Percentiles rank a stretch among this genome's conserved stretches.
These are phyloP conservation scores for Trypanosoma scelopori DNA, from an alignment of 208 protist species.

Conservation along the genomic window DNA sequence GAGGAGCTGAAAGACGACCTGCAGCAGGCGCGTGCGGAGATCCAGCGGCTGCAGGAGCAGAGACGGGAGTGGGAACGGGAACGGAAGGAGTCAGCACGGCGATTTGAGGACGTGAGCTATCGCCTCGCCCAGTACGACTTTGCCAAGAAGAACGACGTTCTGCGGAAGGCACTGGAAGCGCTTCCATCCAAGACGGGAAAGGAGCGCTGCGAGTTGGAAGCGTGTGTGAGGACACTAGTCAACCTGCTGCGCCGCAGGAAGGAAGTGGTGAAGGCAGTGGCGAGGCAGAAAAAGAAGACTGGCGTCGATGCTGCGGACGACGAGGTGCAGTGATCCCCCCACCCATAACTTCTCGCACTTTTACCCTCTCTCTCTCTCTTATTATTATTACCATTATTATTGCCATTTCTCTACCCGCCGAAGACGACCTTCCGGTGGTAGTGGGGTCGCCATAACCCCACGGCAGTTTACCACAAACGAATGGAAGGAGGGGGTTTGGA, in stretches of 20 bases:
- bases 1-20: constrained; percentile 35
- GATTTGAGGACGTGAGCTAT: constrained; percentile 72
- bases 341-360: too few species aligned
- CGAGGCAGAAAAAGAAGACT: constrained; percentile 14
- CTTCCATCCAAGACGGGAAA: constrained; percentile 44
- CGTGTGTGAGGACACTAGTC: constrained; percentile 47
- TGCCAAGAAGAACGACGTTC: constrained; percentile 46
- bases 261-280: constrained; percentile 50
- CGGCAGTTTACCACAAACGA: too few species aligned
- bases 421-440: too few species aligned
- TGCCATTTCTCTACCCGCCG: too few species aligned
- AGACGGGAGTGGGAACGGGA: constrained; percentile 32
- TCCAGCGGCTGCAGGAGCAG: constrained; percentile 2
- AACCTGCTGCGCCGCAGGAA: constrained; percentile 56
- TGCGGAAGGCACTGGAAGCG: constrained; percentile 50
- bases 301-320: background rate
- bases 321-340: background rate
- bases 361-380: too few species aligned
- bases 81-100: constrained; percentile 35
- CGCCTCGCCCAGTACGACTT: constrained; percentile 65
- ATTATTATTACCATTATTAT: too few species aligned
- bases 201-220: constrained; percentile 57
- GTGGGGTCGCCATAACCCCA: too few species aligned
- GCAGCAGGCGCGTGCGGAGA: background rate
- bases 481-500: background rate